These are phyloP conservation scores for Phytophthora chlamydospora DNA, from an alignment of 352 stramenopile species.

Conservation along the genomic window DNA sequence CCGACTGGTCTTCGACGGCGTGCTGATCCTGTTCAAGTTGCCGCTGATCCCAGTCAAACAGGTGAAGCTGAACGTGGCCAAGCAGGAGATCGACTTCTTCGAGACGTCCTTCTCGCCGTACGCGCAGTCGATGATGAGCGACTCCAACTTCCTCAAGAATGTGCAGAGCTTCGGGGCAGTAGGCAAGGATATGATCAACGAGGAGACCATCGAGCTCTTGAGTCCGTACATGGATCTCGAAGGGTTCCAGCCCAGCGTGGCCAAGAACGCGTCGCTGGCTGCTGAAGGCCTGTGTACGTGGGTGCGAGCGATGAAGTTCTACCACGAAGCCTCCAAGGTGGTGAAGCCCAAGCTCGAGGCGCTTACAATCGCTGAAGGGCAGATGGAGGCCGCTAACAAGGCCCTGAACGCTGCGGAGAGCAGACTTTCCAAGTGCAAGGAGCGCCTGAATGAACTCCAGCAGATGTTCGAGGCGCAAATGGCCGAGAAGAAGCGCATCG, in stretches of 20 bases:
- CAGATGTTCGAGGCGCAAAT: constrained; percentile 98
- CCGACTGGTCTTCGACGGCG: constrained; percentile 97
- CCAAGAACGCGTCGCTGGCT: constrained; percentile 96
- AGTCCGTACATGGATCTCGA: constrained; percentile 97
- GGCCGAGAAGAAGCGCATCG: constrained; percentile 96
- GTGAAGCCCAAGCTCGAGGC: constrained; percentile 99
- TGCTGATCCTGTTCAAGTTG: constrained; percentile 97
- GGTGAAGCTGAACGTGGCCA: constrained; percentile 96
- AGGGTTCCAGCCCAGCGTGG: constrained; percentile 94
- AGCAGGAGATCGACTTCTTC: constrained; percentile 97
- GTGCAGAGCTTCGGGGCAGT: constrained; percentile 95
- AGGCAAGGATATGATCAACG: constrained; percentile 98
- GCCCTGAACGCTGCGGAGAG: constrained; percentile 92
- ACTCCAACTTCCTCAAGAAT: constrained; percentile 97
- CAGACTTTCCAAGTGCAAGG: constrained; percentile 94
- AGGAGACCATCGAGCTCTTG: constrained; percentile 99
- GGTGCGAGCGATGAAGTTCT: constrained; percentile 98
- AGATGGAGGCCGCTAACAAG: constrained; percentile 98
- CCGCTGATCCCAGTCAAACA: constrained; percentile 92
- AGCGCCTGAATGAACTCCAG: constrained; percentile 95
- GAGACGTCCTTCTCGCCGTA: constrained; percentile 97
- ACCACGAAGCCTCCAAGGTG: constrained; percentile 98
- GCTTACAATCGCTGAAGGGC: constrained; percentile 94
- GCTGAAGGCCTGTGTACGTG: constrained; percentile 98
- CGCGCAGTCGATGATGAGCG: constrained; percentile 95